Evolutionary conservation across 108 stramenopile species (phyloP).

Genomic region (Schizochytrium sp.): DNA sequence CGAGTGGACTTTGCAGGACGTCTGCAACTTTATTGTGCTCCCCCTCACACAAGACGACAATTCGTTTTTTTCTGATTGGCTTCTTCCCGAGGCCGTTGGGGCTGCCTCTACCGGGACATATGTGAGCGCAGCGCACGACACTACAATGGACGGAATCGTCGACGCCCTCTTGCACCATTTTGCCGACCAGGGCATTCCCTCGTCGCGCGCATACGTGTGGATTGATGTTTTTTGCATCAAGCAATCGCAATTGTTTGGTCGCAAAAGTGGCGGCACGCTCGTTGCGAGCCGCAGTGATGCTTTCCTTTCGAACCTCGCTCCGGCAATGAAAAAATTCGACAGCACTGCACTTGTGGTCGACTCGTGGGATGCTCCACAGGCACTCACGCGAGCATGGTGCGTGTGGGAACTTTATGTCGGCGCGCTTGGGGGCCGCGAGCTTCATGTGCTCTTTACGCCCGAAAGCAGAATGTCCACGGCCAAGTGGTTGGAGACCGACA

Average conservation of each 20-base stretch:
- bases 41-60: neutral
- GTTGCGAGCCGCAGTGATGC: neutral
- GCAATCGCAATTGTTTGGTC: neutral
- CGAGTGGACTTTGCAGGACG: neutral
- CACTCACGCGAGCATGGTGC: neutral
- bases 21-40: neutral
- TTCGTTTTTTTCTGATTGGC: neutral
- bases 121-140: neutral
- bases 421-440: neutral
- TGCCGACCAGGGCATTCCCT: neutral
- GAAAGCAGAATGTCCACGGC: neutral
- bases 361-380: neutral
- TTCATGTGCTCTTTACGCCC: neutral
- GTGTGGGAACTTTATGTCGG: neutral
- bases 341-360: neutral
- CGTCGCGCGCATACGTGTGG: neutral
- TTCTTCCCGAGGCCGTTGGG: neutral
- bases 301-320: neutral
- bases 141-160: neutral
- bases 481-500: neutral
- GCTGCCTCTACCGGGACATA: neutral
- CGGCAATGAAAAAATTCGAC: neutral
- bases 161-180: neutral
- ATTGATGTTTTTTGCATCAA: neutral
- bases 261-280: neutral